Evolutionary conservation across 495 filamentous ascomycete species (phyloP), one percentile per base, ranked within the genome.

Genomic region (Aspergillus cristatus): DNA sequence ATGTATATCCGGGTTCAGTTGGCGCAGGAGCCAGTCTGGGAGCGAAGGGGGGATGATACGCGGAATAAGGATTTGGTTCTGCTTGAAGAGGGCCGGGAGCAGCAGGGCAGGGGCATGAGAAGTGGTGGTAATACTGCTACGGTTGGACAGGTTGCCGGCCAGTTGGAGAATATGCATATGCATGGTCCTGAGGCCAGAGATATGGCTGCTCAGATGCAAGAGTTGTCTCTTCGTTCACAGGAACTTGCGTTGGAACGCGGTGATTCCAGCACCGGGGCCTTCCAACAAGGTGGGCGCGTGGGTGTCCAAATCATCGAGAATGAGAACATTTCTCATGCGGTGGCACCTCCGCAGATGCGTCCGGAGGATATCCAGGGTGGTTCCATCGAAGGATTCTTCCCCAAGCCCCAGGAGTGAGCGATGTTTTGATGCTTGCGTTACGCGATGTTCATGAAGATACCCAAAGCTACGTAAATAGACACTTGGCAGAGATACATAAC

Each of bases 1-100:
- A 63, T 94, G 46, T 93, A 84, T 58, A 66, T 98, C 42, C 81
- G 84, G 46, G 82, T 90, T 28, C 91, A 98, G 62, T 71, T 98
- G 17, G 77, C 64, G 25, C 79, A 84, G 43, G 75, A 78, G 41
- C 84, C 85, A 0, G 81, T 81, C 6, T 91, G 85, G 84, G 72
- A 81, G 50, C 70, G 86, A 32, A 69, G 66, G 7, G 71, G 60
- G 15, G 57, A 62, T 14, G 53, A 64, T 18, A 37, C 39, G 12
- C 57, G 59, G 7, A 57, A 57, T 18, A 53, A 42, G 24, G 40
- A 55, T 12, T 63, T 82, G 40, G 62, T 75, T 11, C 49, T 84
- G 14, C 50, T 82, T 13, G 76, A 81, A 26, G 75, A 69, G 43
- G 52, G 52, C 8, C 48, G 61, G 15, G 45, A 48, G 35, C 28